Evolutionary conservation across 2,329 filamentous ascomycete genomes (phyloP), one percentile per base, ranked within the genome.

Genomic region (Pseudogymnoascus sp.): DNA sequence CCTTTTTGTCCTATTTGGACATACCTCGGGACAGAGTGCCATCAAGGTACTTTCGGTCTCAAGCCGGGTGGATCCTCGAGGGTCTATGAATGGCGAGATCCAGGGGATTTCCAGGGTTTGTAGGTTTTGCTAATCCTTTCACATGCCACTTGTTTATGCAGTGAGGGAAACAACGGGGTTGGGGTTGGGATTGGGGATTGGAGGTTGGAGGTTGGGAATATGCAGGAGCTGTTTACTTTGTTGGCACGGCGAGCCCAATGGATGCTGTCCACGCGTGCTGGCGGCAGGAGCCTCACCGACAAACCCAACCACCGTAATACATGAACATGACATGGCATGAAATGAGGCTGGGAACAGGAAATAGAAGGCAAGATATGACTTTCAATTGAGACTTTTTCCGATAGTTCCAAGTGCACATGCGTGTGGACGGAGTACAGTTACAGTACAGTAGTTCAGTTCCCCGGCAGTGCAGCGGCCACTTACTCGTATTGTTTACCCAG

Each of bases 31-130:
- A 19, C 28, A 56, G n/a, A 33, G 50, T 56, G 26, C 50, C 50
- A 56, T 56, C 50, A 56, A 56, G 50, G 50, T 56, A 56, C 50
- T 33, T 56, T 33, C 28, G 26, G 50, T 33, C 50, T 56, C 28
- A 33, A 19, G 50, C 50, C 50, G 50, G n/a, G 50, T 56, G 50
- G 50, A 56, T 56, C 26, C 50, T 56, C 16, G 50, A 33, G 50
- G 50, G 50, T 56, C 50, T 56, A 33, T 56, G 50, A 56, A 56
- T 56, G 50, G 50, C 50, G 50, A 56, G 50, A 56, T 56, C n/a
- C 50, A 56, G 50, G 50, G 50, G 50, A 56, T 56, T 56, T 56
- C 28, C 50, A 56, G 50, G 50, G 50, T 56, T 56, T 56, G 10
- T 56, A 19, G 50, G 19, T 56, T 19, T 56, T 19, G n/a, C n/a